Conservation (phyloP, 148 eudicot genomes). For the Chenopodium quinoa region DNA sequence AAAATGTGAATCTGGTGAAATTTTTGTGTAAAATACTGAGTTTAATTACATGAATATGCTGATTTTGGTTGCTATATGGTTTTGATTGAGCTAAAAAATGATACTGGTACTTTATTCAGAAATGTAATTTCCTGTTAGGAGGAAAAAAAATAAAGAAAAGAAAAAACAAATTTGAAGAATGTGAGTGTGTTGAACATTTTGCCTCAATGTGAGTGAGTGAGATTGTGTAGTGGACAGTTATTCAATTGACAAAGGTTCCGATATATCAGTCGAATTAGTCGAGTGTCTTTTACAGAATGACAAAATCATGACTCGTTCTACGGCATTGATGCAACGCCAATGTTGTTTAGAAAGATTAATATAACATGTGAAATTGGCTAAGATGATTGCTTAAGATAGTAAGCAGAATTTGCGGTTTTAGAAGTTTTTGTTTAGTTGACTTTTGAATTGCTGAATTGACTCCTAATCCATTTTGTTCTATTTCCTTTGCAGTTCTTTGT, state of each 20-base stretch:
- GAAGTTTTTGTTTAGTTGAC: background rate
- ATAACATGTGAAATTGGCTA: background rate
- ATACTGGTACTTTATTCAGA: too few relatives aligned
- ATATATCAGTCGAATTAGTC: too few relatives aligned
- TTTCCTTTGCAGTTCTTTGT: constrained; percentile 86
- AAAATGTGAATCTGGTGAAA: too few relatives aligned
- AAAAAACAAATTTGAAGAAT: too few relatives aligned
- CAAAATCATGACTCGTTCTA: background rate
- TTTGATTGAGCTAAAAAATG: background rate
- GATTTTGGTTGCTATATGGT: background rate
- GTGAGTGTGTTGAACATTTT: too few relatives aligned
- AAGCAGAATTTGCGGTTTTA: background rate
- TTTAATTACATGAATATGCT: background rate
- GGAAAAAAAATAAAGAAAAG: too few relatives aligned
- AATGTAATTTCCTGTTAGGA: too few relatives aligned
- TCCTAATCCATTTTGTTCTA: constrained; percentile 23
- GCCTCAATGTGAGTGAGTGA: too few relatives aligned
- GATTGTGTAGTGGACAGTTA: too few relatives aligned
- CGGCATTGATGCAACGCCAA: background rate
- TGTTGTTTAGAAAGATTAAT: background rate
- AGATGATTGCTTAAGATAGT: background rate
- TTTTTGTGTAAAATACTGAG: background rate
- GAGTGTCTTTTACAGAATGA: too few relatives aligned
- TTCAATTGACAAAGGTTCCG: too few relatives aligned
- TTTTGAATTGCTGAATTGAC: background rate